Base-by-base conservation (phyloP, 371 early-diverging fungal species). In the Synchytrium microbalum region DNA sequence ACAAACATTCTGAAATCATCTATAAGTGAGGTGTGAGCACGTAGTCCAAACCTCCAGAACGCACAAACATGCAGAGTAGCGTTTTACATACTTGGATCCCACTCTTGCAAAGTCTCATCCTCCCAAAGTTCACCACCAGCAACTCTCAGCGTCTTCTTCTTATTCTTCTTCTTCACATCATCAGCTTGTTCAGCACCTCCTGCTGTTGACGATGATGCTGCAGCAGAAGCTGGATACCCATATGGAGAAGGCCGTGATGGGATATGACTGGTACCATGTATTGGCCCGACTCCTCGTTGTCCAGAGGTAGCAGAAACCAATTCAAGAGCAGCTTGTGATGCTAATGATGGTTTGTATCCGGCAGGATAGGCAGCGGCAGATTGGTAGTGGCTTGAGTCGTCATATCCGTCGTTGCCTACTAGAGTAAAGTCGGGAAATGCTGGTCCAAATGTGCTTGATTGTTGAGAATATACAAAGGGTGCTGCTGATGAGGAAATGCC, bases 51-150 rank as follows among this genome's bases (percentile, higher is more conserved):
- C 2, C 0, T 2, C 1, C 0, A 5, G 32, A 3, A 25, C 30
- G 0, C 10, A 0, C 3, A 29, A 16, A 54, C 53, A 38, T 3
- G 31, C 0, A 31, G 56, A 8, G 13, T 14, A 8, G 53, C 58
- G 53, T 8, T 54, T 3, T 1, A 66, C 80, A 60, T 81, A 87
- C 87, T 84, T 16, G 82, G 76, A 62, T 93, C 92, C 94, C 96
- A 97, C 46, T 94, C 92, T 51, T 78, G 77, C 38, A 97, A 72
- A 2, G 93, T 85, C n/a, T 81, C 69, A 67, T 97, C 98, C 67
- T 93, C 92, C 98, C 98, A 97, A 13, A 89, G 83, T 73, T 92
- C 88, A 14, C 96, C 98, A 54, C 91, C 98, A 0, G 95, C 97
- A 25, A 82, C 79, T 33, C 97, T 75, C 32, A 92, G 70, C 0